A percentile compares a stretch with the other conserved stretches of the same genome.
Conservation (phyloP, 345 rosid genomes). For the Citrus trifoliata region DNA sequence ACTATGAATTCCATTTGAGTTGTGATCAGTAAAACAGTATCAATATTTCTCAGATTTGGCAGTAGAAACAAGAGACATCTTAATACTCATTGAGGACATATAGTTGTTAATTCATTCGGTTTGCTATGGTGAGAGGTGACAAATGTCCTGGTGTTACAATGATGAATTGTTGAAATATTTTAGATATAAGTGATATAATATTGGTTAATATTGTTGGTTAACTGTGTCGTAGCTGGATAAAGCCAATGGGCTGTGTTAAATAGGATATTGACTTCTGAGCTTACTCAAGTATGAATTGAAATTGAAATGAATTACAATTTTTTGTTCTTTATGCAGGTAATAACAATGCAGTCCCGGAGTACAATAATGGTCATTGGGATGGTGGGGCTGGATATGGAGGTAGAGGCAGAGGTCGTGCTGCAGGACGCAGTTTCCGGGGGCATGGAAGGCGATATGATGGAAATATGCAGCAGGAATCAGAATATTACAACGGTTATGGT, state of each 20-base stretch:
- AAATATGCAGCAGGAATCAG: slow-evolving; percentile 17
- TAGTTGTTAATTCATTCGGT: neutral
- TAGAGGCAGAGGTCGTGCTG: slow-evolving; percentile 50
- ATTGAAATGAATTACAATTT: neutral
- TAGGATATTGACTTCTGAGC: neutral
- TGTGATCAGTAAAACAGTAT: neutral
- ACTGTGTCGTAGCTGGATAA: neutral
- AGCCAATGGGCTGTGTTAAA: neutral
- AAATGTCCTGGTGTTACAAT: neutral
- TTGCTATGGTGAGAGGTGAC: neutral
- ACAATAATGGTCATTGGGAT: slow-evolving; percentile 46
- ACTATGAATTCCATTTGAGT: neutral
- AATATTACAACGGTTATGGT: slow-evolving; percentile 15
- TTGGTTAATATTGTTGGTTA: neutral
- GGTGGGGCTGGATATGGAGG: slow-evolving; percentile 37
- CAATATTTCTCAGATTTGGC: neutral
- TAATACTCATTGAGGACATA: neutral
- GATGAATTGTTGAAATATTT: neutral
- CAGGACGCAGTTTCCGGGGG: slow-evolving; percentile 46
- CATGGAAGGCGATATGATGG: slow-evolving; percentile 30
- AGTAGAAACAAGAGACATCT: neutral
- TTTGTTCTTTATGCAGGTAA: slow-evolving; percentile 23
- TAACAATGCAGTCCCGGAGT: slow-evolving; percentile 31
- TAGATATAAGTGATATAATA: neutral
- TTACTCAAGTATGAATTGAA: neutral